A percentile compares a stretch with the other conserved stretches of the same genome.
Conservation (phyloP, 495 filamentous ascomycete species). For the Rusavskia elegans region DNA sequence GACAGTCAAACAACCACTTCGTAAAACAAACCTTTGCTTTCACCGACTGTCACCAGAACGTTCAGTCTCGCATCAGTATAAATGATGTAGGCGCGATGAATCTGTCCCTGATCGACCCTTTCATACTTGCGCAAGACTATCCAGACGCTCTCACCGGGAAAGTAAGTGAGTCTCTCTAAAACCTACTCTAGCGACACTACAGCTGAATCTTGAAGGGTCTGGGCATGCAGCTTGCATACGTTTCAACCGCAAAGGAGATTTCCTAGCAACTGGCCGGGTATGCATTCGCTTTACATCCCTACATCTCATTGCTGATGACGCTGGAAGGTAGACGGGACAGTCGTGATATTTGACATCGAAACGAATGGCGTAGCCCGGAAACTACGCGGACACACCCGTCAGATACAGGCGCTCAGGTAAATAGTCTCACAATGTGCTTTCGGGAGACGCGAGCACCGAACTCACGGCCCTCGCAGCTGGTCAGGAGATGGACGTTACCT, state of each 20-base stretch:
- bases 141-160: constrained; percentile 76
- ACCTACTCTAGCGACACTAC: neutral
- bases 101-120: constrained; percentile 62
- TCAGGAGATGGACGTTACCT: constrained; percentile 81
- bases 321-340: constrained; percentile 62
- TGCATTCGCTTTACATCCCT: constrained; percentile 10
- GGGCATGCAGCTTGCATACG: constrained; percentile 57
- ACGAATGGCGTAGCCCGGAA: constrained; percentile 92
- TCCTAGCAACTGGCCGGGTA: constrained; percentile 81
- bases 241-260: constrained; percentile 88
- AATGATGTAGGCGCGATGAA: constrained; percentile 37
- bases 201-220: constrained; percentile 44
- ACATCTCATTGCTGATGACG: neutral
- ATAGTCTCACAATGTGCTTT: neutral
- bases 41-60: too few species aligned
- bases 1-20: too few species aligned
- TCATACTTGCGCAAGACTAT: constrained; percentile 84
- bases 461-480: constrained; percentile 46
- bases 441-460: neutral
- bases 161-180: constrained; percentile 39
- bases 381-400: constrained; percentile 74
- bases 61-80: too few species aligned
- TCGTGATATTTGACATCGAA: constrained; percentile 92
- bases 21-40: too few species aligned
- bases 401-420: constrained; percentile 68